Evolutionary conservation across 2,329 filamentous ascomycete species (phyloP).

Genomic region (Aspergillus transmontanensis): DNA sequence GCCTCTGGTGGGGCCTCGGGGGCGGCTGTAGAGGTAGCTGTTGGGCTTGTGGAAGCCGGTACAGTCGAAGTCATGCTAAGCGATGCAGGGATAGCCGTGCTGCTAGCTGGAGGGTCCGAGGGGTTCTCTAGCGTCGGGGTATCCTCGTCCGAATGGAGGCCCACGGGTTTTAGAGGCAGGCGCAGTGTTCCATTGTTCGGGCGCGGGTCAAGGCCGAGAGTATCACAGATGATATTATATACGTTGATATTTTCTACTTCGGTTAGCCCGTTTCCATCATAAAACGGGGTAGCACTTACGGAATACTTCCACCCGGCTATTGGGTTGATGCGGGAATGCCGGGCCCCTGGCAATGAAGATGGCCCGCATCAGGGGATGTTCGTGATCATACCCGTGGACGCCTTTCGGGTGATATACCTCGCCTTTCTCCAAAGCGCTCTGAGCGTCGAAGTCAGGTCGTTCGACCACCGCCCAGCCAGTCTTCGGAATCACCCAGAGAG

Average conservation of each 20-base stretch:
- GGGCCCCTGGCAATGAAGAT: conserved; percentile 93
- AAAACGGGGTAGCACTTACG: conserved; percentile 60
- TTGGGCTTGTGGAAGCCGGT: conserved; percentile 1
- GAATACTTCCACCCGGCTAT: conserved; percentile 77
- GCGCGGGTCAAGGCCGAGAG: conserved; percentile 69
- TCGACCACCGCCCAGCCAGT: conserved; percentile 90
- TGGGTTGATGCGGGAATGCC: conserved; percentile 82
- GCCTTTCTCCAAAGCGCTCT: conserved; percentile 64
- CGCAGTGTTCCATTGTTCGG: conserved; percentile 85
- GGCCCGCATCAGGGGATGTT: conserved; percentile 92
- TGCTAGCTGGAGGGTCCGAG: conserved; percentile 34
- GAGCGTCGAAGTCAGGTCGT: conserved; percentile 75
- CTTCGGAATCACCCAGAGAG: conserved; percentile 90
- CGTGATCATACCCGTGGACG: conserved; percentile 91
- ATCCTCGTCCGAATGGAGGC: conserved; percentile 47
- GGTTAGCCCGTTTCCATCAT: conserved; percentile 16
- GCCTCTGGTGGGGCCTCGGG: conserved; percentile 7
- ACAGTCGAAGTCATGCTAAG: neutral
- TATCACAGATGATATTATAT: conserved; percentile 93
- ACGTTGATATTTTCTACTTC: conserved; percentile 83
- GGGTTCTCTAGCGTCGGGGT: conserved; percentile 34
- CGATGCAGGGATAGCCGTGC: neutral
- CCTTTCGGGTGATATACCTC: conserved; percentile 77
- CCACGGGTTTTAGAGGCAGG: conserved; percentile 48
- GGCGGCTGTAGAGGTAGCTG: neutral